Percentiles rank a stretch among this genome's conserved stretches.
phyloP scores from a whole-genome alignment of 1,139 yeast genomes.

The Magnusiomyces ingens region DNA sequence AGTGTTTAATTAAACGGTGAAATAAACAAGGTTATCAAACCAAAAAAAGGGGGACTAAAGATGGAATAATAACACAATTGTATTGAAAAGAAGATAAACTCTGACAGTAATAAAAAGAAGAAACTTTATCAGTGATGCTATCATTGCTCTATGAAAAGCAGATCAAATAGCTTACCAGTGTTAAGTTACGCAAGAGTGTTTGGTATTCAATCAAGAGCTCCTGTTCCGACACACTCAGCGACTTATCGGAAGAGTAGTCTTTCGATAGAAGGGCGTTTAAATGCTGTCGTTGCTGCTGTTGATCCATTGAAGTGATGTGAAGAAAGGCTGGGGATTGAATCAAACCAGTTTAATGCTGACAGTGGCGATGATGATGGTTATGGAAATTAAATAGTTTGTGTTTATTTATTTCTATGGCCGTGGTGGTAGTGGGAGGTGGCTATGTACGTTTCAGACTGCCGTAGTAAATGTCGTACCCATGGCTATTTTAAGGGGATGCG shows the following conservation, averaged over 20 bases:
- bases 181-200: conserved; percentile 25
- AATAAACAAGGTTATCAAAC: neutral
- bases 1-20: conserved; percentile 2
- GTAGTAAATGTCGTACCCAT: neutral
- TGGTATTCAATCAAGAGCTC: conserved; percentile 30
- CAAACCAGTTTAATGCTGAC: too few species aligned
- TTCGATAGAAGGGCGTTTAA: conserved; percentile 2
- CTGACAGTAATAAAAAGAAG: conserved; percentile 4
- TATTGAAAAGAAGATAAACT: neutral
- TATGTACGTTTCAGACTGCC: neutral
- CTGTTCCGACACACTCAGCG: conserved; percentile 22
- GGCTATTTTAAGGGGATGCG: neutral
- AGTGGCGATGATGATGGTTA: too few species aligned
- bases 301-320: neutral
- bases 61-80: neutral
- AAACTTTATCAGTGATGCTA: neutral
- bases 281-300: neutral
- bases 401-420: neutral
- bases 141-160: too few species aligned
- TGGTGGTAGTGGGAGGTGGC: neutral
- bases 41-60: neutral
- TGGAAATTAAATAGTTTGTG: neutral
- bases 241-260: conserved; percentile 10
- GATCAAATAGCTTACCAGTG: conserved; percentile 21
- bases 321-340: too few species aligned